A percentile compares a stretch with the other conserved stretches of the same genome.
Evolutionary conservation across 805 yeast genomes (phyloP).

Genomic region (Metschnikowia proteae): DNA sequence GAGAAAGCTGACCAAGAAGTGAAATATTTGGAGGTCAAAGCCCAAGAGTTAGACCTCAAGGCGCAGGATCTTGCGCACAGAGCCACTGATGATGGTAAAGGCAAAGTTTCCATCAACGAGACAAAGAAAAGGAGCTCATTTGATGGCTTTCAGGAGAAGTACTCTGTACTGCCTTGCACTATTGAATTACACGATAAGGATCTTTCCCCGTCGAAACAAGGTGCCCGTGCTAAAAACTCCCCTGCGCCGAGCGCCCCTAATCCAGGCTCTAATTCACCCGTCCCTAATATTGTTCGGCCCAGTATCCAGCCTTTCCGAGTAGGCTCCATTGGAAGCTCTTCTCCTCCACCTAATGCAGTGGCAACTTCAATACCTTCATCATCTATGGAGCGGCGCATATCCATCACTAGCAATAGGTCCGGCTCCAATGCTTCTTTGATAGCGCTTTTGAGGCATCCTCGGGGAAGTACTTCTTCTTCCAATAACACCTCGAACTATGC

Average conservation of each 20-base stretch:
- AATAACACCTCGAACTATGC: constrained; percentile 20
- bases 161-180: constrained; percentile 18
- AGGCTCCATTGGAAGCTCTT: constrained; percentile 51
- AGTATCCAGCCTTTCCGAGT: constrained; percentile 59
- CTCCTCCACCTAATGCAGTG: constrained; percentile 30
- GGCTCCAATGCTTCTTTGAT: constrained; percentile 53
- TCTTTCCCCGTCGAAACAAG: constrained; percentile 3
- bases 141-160: constrained; percentile 12
- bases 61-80: not conserved
- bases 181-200: constrained; percentile 13
- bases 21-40: not conserved
- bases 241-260: not conserved
- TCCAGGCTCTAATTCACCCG: not conserved
- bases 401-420: constrained; percentile 45
- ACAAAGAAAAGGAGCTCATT: constrained; percentile 10
- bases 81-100: not conserved
- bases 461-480: constrained; percentile 42
- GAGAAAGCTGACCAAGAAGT: constrained; percentile 7
- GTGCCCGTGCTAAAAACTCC: not conserved
- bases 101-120: constrained; percentile 1
- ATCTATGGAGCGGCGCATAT: constrained; percentile 36
- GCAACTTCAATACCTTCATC: constrained; percentile 14
- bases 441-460: constrained; percentile 48
- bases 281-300: constrained; percentile 18
- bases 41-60: not conserved